Percentiles rank a stretch among this genome's conserved stretches.
phyloP scores from a whole-genome alignment of 108 stramenopile species.

The Nitzschia putrida region DNA sequence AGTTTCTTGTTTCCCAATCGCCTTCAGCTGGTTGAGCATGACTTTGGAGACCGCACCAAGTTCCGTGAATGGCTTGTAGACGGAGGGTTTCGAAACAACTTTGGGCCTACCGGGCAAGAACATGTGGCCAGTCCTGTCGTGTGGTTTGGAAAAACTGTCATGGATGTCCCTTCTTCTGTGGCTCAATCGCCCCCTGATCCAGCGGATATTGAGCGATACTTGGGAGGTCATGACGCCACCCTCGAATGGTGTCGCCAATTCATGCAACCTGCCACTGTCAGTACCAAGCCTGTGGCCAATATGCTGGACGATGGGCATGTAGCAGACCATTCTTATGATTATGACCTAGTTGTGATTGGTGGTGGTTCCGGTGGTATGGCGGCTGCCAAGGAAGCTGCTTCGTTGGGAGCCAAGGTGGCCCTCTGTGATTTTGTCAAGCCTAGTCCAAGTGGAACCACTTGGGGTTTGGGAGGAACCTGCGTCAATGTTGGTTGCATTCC shows the following conservation, averaged over 20 bases:
- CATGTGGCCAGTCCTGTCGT: slow-evolving; percentile 71
- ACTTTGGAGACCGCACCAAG: slow-evolving; percentile 62
- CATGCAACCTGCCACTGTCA: slow-evolving; percentile 29
- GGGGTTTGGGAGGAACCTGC: slow-evolving; percentile 99
- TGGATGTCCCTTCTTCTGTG: slow-evolving; percentile 23
- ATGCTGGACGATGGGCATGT: slow-evolving; percentile 74
- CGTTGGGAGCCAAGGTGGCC: slow-evolving; percentile 92
- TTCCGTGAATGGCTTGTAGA: slow-evolving; percentile 83
- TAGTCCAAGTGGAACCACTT: slow-evolving; percentile 86
- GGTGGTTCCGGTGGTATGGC: slow-evolving; percentile 97
- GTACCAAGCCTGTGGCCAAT: neutral
- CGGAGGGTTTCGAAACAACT: slow-evolving; percentile 54
- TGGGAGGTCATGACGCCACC: slow-evolving; percentile 86
- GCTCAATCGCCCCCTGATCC: slow-evolving; percentile 19
- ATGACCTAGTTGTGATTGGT: slow-evolving; percentile 95
- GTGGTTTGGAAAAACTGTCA: slow-evolving; percentile 57
- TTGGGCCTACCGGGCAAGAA: slow-evolving; percentile 42
- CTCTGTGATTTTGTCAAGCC: slow-evolving; percentile 97
- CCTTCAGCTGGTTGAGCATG: slow-evolving; percentile 68
- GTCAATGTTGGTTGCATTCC: slow-evolving; percentile 99
- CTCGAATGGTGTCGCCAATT: slow-evolving; percentile 74
- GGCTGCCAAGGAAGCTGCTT: slow-evolving; percentile 90
- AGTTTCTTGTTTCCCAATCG: slow-evolving; percentile 77
- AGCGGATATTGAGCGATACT: slow-evolving; percentile 58
- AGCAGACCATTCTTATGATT: slow-evolving; percentile 82